Evolutionary conservation across 2,329 filamentous ascomycete genomes (phyloP).

Genomic region (Fusarium foetens): DNA sequence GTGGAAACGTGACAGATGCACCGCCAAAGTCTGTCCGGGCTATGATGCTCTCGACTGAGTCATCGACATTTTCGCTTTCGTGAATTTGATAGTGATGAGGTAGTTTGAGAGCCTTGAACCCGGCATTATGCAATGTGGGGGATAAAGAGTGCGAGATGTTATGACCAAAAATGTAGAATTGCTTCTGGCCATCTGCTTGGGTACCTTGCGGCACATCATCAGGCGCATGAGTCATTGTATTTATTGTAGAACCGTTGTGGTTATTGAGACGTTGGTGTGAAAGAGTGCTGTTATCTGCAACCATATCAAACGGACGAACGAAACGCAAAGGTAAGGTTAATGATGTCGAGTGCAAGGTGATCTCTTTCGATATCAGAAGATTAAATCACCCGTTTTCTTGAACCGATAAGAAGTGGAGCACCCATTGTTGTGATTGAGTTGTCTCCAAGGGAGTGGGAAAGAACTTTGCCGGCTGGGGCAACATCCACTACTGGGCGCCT

Average conservation of each 20-base stretch:
- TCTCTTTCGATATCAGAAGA: too few relatives aligned
- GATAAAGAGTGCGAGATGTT: constrained; percentile 12
- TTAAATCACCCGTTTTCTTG: too few relatives aligned
- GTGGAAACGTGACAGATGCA: constrained; percentile 7
- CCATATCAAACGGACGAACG: background rate
- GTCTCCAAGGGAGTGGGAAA: constrained; percentile 1
- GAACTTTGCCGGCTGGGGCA: background rate
- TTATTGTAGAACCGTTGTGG: accelerated
- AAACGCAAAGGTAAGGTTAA: accelerated
- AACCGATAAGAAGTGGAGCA: background rate
- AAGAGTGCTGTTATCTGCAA: background rate
- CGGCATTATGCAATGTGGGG: background rate
- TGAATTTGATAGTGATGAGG: constrained; percentile 11
- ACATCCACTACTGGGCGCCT: background rate
- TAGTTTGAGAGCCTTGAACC: background rate
- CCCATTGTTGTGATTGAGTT: accelerated
- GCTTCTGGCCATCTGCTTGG: background rate
- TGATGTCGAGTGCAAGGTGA: background rate
- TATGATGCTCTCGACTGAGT: background rate
- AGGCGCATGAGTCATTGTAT: accelerated
- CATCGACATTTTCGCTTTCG: constrained; percentile 8
- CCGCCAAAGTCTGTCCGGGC: background rate
- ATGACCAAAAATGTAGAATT: constrained; percentile 13
- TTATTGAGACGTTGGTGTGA: accelerated
- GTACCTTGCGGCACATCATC: accelerated